A percentile compares a stretch with the other conserved stretches of the same genome.
phyloP scores from a whole-genome alignment of 441 rosid species.

The Populus hybrid region DNA sequence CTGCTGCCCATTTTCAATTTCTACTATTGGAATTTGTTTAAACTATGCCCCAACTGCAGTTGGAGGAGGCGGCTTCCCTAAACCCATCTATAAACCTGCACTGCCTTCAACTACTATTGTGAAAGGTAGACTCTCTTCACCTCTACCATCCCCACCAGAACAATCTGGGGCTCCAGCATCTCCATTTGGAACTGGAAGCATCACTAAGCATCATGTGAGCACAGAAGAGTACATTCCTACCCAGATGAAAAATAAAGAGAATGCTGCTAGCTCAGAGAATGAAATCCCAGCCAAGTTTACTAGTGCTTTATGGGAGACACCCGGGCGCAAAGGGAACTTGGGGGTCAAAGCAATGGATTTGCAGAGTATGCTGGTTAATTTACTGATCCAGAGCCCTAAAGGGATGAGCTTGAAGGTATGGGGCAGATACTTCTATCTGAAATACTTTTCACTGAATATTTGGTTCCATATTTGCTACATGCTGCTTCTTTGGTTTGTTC shows the following conservation, averaged over 20 bases:
- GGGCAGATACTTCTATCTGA: not conserved
- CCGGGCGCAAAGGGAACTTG: conserved; percentile 40
- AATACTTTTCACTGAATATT: not conserved
- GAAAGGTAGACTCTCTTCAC: conserved; percentile 67
- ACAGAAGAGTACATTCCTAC: conserved; percentile 40
- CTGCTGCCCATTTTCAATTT: not conserved
- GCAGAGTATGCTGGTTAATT: conserved; percentile 53
- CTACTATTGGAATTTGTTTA: conserved; percentile 11
- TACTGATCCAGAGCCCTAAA: conserved; percentile 68
- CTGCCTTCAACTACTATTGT: conserved; percentile 38
- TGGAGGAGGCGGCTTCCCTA: conserved; percentile 45
- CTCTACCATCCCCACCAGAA: conserved; percentile 65
- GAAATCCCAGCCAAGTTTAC: conserved; percentile 43
- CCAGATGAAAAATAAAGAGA: conserved; percentile 53
- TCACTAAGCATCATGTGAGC: conserved; percentile 38
- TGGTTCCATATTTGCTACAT: not conserved
- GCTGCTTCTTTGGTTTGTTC: not conserved
- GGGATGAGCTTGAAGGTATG: conserved; percentile 89
- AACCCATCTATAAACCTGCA: conserved; percentile 53
- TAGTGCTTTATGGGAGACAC: conserved; percentile 40
- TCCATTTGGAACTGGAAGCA: conserved; percentile 51
- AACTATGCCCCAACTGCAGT: conserved; percentile 39
- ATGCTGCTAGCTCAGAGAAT: conserved; percentile 46
- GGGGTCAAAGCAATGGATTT: conserved; percentile 58
- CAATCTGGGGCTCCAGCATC: conserved; percentile 53